phyloP scores from a whole-genome alignment of 441 rosid genomes.

The Croton setiger region DNA sequence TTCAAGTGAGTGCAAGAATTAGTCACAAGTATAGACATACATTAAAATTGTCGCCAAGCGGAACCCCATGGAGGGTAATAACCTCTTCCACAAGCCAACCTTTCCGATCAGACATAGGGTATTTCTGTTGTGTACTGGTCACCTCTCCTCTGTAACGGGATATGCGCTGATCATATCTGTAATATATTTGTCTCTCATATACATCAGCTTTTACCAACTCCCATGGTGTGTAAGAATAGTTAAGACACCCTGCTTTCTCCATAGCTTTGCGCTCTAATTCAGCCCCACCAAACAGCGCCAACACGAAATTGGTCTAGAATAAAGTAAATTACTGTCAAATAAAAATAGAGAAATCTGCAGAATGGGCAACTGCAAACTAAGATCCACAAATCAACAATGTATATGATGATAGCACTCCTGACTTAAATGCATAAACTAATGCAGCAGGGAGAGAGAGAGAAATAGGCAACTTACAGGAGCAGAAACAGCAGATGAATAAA shows the following conservation, averaged over 20 bases:
- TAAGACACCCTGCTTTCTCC: constrained; percentile 85
- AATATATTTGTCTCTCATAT: constrained; percentile 76
- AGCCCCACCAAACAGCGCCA: constrained; percentile 77
- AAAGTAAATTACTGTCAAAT: constrained; percentile 12
- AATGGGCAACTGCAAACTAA: constrained; percentile 5
- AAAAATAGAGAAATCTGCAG: neutral
- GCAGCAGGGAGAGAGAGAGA: neutral
- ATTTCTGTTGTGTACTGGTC: constrained; percentile 88
- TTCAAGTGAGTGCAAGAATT: neutral
- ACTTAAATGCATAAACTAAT: neutral
- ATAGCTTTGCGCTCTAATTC: constrained; percentile 75
- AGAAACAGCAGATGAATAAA: constrained; percentile 53
- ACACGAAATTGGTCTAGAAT: constrained; percentile 57
- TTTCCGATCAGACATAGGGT: constrained; percentile 54
- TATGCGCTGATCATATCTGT: constrained; percentile 64
- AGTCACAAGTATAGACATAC: constrained; percentile 29
- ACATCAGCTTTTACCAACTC: constrained; percentile 79
- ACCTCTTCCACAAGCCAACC: constrained; percentile 94
- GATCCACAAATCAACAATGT: neutral
- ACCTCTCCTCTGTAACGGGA: constrained; percentile 89
- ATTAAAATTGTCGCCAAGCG: constrained; percentile 81
- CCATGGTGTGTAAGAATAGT: constrained; percentile 87
- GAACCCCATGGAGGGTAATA: constrained; percentile 90
- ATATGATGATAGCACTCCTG: neutral
- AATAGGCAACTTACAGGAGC: constrained; percentile 58